Conservation (phyloP, 2,329 filamentous ascomycete species). For the Podosphaera xanthii region DNA sequence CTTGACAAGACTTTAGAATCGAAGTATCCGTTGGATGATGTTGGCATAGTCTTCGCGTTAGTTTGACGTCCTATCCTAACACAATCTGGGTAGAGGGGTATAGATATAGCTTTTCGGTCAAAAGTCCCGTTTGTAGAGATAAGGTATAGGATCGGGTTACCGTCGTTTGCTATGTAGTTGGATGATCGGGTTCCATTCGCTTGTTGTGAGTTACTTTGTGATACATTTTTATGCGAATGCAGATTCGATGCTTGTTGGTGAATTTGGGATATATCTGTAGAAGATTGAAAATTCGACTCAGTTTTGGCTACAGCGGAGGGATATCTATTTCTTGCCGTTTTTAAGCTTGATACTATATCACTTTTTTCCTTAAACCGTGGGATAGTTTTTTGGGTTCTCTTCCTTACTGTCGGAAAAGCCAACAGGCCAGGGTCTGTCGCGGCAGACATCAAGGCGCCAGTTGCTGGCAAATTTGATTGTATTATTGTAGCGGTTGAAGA, state of each 20-base stretch:
- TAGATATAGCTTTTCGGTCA: conserved; percentile 84
- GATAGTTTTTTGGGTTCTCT: conserved; percentile 24
- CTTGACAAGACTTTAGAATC: conserved; percentile 94
- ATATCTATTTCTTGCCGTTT: conserved; percentile 33
- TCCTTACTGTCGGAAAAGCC: conserved; percentile 22
- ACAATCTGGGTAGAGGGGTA: conserved; percentile 85
- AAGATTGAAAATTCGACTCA: conserved; percentile 33
- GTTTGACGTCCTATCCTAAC: conserved; percentile 89
- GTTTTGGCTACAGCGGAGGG: conserved; percentile 36
- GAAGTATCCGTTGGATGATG: conserved; percentile 80
- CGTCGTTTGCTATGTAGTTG: conserved; percentile 20
- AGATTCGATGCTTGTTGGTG: conserved; percentile 30
- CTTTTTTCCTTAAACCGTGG: conserved; percentile 44
- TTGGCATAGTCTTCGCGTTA: conserved; percentile 87
- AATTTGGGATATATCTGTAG: conserved; percentile 38
- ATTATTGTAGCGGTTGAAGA: conserved; percentile 41
- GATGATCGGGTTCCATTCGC: conserved; percentile 31
- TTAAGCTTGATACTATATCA: conserved; percentile 33
- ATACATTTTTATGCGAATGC: conserved; percentile 45
- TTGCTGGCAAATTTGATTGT: conserved; percentile 34
- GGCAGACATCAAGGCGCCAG: conserved; percentile 24
- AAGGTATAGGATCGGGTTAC: conserved; percentile 61
- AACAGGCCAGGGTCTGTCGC: conserved; percentile 10
- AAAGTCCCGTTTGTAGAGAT: conserved; percentile 89
- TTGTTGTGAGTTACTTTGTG: conserved; percentile 31